Base-by-base conservation (phyloP, 1,139 yeast species). In the Yamadazyma spencermartinsiae region DNA sequence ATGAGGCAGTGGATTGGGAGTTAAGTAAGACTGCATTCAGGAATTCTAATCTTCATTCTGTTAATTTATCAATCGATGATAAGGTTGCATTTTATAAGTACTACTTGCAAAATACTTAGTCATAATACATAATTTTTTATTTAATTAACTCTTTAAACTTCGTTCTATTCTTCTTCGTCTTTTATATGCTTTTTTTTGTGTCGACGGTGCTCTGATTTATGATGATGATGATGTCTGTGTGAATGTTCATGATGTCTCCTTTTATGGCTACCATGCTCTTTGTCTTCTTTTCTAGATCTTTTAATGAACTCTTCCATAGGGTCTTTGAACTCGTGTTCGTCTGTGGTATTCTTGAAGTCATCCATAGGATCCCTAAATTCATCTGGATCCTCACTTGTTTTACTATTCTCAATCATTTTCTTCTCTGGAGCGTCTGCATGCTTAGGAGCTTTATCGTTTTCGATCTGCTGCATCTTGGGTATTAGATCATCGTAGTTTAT, bases 51-150 rank as follows among this genome's bases (percentile, higher is more conserved):
- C 58, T 68, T 46, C 58, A 50, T 38, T 46, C 55, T 17, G 60
- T 65, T 19, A 62, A 61, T 35, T 57, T 68, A 41, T 45, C 52
- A 33, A 45, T 63, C 16, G 40, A 44, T 7, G 62, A 62, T 34
- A 68, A 68, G 47, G 50, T 51, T 16, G 56, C 55, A 37, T 71
- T 70, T 44, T 63, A 57, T 46, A 46, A 50, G n/a, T 68, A 67
- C 47, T 71, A 65, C 45, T 48, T 53, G 29, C 53, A 56, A 19
- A 25, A 39, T 32, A 33, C 20, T 23, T 34, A 34, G 29, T 36
- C 21, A 28, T 7, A 21, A 8, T 7, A 23, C 4, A 23, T 23
- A 23, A 10, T 23, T 19, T 19, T 7, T 19, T 19, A 19, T 19
- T 19, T 19, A 19, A n/a, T n/a, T n/a, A n/a, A n/a, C n/a, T n/a